phyloP scores from a whole-genome alignment of 345 rosid species.

The Eutrema yunnanense region DNA sequence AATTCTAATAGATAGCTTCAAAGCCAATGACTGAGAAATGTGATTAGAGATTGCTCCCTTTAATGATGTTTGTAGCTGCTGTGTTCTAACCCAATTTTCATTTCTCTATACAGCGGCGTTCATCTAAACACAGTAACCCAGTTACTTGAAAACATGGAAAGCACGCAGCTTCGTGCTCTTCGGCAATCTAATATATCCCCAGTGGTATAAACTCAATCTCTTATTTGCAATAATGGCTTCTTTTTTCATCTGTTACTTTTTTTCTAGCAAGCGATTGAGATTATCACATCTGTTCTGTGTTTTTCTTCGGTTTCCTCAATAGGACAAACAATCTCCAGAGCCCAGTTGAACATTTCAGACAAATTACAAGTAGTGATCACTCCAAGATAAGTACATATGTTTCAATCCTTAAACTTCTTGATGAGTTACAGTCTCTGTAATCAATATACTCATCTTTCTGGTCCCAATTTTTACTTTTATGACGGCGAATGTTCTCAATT shows the following conservation, averaged over 20 bases:
- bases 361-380: neutral
- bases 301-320: neutral
- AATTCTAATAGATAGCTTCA: neutral
- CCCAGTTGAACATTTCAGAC: neutral
- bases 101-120: constrained; percentile 6
- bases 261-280: neutral
- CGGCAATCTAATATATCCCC: constrained; percentile 21
- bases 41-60: neutral
- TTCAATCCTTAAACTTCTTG: neutral
- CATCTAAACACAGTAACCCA: constrained; percentile 28
- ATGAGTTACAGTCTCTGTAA: neutral
- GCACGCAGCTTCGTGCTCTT: constrained; percentile 31
- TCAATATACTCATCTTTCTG: neutral
- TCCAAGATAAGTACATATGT: neutral
- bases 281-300: neutral
- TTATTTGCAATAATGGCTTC: neutral
- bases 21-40: neutral
- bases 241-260: neutral
- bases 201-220: constrained; percentile 9
- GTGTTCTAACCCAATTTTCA: constrained; percentile 1
- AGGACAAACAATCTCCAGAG: constrained; percentile 23
- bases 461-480: neutral
- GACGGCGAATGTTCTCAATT: neutral
- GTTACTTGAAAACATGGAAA: constrained; percentile 35
- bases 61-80: neutral